These are phyloP conservation scores for Aspergillus conjunctus DNA, from an alignment of 495 filamentous ascomycete species.

Conservation along the genomic window DNA sequence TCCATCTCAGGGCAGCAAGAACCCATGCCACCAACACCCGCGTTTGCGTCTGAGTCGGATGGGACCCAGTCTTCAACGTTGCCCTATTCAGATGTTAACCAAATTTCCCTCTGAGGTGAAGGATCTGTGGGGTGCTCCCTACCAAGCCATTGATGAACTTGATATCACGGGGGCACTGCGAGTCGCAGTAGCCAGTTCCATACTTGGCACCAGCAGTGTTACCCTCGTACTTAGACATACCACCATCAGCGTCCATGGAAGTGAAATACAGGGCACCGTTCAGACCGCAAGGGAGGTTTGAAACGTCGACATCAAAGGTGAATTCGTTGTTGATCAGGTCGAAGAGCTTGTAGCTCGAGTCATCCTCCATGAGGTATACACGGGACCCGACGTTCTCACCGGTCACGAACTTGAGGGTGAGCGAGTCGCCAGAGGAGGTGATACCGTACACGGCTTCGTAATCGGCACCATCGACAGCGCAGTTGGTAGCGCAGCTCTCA, in stretches of 20 bases:
- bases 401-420: conserved; percentile 58
- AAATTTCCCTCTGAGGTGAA: background rate
- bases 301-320: conserved; percentile 68
- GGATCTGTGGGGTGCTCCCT: background rate
- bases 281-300: conserved; percentile 63
- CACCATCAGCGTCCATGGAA: conserved; percentile 64
- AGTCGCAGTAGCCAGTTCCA: conserved; percentile 73
- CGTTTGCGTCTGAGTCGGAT: conserved; percentile 57
- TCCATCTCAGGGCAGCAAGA: conserved; percentile 74
- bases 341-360: conserved; percentile 59
- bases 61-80: conserved; percentile 60
- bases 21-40: conserved; percentile 57
- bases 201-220: conserved; percentile 69
- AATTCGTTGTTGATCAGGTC: conserved; percentile 60
- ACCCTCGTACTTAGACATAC: conserved; percentile 43
- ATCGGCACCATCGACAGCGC: conserved; percentile 62
- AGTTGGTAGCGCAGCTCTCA: conserved; percentile 56
- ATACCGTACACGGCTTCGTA: conserved; percentile 58
- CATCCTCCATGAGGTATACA: conserved; percentile 55
- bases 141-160: conserved; percentile 65
- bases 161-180: conserved; percentile 63
- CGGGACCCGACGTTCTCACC: conserved; percentile 55
- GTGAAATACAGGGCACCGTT: conserved; percentile 71
- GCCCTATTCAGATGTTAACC: conserved; percentile 33
- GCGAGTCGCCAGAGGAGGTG: conserved; percentile 46